Evolutionary conservation across 2,329 filamentous ascomycete species (phyloP).

Genomic region (Microdochium bolleyi): DNA sequence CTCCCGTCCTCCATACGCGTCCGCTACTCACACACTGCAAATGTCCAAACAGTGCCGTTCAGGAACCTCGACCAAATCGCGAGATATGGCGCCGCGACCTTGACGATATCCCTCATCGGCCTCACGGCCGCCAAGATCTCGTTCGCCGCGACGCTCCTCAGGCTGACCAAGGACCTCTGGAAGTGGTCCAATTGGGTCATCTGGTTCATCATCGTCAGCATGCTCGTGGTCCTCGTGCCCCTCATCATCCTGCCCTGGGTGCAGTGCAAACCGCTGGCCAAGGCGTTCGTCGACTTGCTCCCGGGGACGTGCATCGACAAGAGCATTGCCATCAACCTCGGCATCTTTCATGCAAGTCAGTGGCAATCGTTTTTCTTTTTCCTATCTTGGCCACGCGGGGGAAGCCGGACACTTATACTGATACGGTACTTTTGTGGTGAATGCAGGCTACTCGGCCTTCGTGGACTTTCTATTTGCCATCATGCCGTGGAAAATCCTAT

Average conservation of each 20-base stretch:
- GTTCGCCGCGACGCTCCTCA: slow-evolving; percentile 26
- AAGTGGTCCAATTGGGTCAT: slow-evolving; percentile 20
- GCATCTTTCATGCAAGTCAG: not conserved
- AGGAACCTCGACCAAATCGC: slow-evolving; percentile 6
- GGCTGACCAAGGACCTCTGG: slow-evolving; percentile 17
- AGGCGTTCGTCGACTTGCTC: slow-evolving; percentile 4
- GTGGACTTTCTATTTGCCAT: slow-evolving; percentile 43
- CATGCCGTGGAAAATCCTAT: slow-evolving; percentile 42
- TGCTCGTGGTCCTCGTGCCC: slow-evolving; percentile 17
- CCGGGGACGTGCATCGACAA: slow-evolving; percentile 1
- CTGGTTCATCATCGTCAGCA: slow-evolving; percentile 21
- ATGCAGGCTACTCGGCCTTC: slow-evolving; percentile 40
- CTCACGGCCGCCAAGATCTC: slow-evolving; percentile 25
- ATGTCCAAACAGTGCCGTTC: slow-evolving; percentile 2
- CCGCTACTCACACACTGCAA: not conserved
- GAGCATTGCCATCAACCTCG: not conserved
- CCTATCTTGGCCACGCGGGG: no score
- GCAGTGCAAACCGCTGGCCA: slow-evolving; percentile 7
- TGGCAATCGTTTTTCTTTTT: no score
- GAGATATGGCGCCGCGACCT: not conserved
- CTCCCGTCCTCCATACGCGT: no score
- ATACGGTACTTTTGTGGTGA: no score
- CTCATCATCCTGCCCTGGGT: slow-evolving; percentile 12
- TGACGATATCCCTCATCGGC: slow-evolving; percentile 4
- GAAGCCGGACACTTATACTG: no score